phyloP scores from a whole-genome alignment of 164 flowering plant species.

The Vitis labrusca region DNA sequence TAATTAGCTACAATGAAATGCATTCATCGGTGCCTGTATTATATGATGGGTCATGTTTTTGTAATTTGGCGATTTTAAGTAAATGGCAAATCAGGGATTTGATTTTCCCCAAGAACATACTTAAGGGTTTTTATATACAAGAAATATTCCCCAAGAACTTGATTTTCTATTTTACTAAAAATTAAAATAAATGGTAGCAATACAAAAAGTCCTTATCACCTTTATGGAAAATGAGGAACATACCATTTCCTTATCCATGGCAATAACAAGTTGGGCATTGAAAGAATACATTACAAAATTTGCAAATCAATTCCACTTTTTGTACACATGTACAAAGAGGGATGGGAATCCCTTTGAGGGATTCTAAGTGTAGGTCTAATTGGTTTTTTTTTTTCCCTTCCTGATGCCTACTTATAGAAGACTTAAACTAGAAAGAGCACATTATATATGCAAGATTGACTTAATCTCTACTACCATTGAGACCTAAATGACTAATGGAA shows the following conservation, averaged over 20 bases:
- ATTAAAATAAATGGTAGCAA: neutral
- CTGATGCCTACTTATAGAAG: constrained; percentile 6
- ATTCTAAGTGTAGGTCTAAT: constrained; percentile 5
- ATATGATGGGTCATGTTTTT: too few species aligned
- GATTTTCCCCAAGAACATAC: too few species aligned
- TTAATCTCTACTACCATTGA: constrained; percentile 20
- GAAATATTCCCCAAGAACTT: too few species aligned
- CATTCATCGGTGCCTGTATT: too few species aligned
- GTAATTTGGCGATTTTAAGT: too few species aligned
- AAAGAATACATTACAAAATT: constrained; percentile 34
- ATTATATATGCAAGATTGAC: constrained; percentile 17
- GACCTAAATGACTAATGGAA: constrained; percentile 41
- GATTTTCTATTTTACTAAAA: neutral
- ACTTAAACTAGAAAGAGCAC: neutral
- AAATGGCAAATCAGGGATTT: too few species aligned
- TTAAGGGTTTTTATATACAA: too few species aligned
- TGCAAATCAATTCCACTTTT: constrained; percentile 34
- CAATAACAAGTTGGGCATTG: constrained; percentile 16
- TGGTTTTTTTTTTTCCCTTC: constrained; percentile 7
- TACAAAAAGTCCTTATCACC: neutral
- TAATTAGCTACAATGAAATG: too few species aligned
- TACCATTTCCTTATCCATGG: constrained; percentile 14
- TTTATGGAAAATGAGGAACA: neutral
- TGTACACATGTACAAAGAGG: neutral
- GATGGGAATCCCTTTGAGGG: too few species aligned